phyloP scores from a whole-genome alignment of 352 stramenopile species.

The Globisporangium yorkense region DNA sequence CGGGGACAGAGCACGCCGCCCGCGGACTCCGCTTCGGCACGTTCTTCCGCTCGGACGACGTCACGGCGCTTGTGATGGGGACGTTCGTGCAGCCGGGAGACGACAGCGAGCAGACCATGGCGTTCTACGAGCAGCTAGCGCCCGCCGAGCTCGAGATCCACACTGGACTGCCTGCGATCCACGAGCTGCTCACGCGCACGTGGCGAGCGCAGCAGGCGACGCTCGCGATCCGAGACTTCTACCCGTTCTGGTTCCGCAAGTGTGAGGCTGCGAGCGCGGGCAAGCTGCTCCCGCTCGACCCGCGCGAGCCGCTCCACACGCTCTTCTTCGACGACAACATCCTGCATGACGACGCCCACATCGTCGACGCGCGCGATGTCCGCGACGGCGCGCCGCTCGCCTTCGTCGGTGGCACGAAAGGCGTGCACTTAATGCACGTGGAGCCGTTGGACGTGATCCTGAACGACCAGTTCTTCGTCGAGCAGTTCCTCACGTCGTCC shows the following conservation, averaged over 20 bases:
- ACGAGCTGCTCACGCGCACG: constrained; percentile 36
- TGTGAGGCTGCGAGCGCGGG: constrained; percentile 38
- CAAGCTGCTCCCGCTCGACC: constrained; percentile 54
- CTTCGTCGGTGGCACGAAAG: constrained; percentile 28
- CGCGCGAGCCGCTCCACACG: constrained; percentile 22
- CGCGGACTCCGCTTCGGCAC: constrained; percentile 37
- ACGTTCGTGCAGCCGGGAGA: constrained; percentile 56
- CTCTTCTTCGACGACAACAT: constrained; percentile 87
- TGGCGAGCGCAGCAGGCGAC: constrained; percentile 51
- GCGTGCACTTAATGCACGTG: constrained; percentile 54
- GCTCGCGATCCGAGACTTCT: constrained; percentile 71
- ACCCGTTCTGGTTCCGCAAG: constrained; percentile 65
- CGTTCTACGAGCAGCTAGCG: constrained; percentile 29
- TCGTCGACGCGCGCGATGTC: constrained; percentile 49
- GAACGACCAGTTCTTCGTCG: constrained; percentile 44
- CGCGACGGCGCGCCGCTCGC: constrained; percentile 19
- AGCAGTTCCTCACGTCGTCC: constrained; percentile 29
- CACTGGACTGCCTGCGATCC: constrained; percentile 36
- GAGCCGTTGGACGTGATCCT: constrained; percentile 61
- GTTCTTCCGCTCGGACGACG: constrained; percentile 45
- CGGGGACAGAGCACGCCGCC: no score
- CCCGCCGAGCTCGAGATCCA: constrained; percentile 19
- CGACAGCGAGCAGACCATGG: constrained; percentile 12
- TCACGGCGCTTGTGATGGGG: constrained; percentile 60
- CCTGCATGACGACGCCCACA: constrained; percentile 54